These are phyloP conservation scores for Taiozyma sp. DNA, from an alignment of 1,139 yeast genomes.

Conservation along the genomic window DNA sequence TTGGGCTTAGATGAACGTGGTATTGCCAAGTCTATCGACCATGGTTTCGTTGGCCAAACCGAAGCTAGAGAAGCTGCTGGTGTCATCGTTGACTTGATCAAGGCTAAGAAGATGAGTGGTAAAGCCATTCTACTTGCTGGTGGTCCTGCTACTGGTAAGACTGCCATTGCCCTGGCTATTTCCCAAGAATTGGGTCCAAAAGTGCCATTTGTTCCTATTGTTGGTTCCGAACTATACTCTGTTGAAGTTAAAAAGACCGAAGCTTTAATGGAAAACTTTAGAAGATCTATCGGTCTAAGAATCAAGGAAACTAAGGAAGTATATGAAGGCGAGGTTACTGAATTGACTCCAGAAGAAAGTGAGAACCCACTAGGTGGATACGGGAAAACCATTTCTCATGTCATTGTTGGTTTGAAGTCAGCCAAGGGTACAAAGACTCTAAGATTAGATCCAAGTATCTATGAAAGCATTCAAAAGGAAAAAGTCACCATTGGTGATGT, in stretches of 20 bases:
- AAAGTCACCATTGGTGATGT: conserved; percentile 95
- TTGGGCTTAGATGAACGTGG: conserved; percentile 93
- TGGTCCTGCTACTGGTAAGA: conserved; percentile 97
- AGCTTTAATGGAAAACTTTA: conserved; percentile 93
- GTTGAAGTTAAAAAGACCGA: conserved; percentile 98
- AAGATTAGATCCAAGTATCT: conserved; percentile 91
- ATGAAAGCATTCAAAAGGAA: conserved; percentile 94
- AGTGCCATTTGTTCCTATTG: conserved; percentile 97
- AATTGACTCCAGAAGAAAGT: conserved; percentile 93
- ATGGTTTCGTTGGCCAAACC: conserved; percentile 93
- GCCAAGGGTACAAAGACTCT: conserved; percentile 94
- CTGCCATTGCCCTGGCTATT: conserved; percentile 93
- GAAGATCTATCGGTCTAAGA: conserved; percentile 94
- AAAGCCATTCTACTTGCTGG: conserved; percentile 96
- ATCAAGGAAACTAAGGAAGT: conserved; percentile 97
- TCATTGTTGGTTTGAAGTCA: conserved; percentile 88
- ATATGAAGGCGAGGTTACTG: conserved; percentile 97
- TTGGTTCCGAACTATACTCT: conserved; percentile 92
- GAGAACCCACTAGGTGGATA: conserved; percentile 97
- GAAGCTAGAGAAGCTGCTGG: conserved; percentile 99
- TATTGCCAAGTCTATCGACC: conserved; percentile 76
- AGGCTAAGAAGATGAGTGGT: conserved; percentile 91
- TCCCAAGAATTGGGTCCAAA: conserved; percentile 98
- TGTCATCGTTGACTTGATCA: conserved; percentile 87
- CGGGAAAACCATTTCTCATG: conserved; percentile 95